phyloP scores from a whole-genome alignment of 208 protist species.

The Blastocrithidia nonstop region DNA sequence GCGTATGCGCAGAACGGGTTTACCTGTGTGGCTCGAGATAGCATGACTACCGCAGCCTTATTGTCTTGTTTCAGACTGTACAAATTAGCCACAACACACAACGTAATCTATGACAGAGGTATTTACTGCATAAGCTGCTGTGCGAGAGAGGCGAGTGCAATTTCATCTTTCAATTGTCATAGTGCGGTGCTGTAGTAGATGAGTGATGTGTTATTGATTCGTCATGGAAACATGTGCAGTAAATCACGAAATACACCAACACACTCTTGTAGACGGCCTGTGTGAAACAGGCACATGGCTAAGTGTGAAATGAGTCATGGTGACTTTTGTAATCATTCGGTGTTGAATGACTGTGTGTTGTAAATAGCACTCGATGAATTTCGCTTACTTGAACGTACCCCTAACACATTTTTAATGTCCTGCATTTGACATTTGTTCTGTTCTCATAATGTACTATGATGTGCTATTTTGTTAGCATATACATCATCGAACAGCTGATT shows the following conservation, averaged over 20 bases:
- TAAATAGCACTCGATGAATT: too few species aligned
- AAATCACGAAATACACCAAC: slow-evolving; percentile 29
- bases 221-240: slow-evolving; percentile 32
- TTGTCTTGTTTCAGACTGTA: slow-evolving; percentile 91
- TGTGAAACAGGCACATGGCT: slow-evolving; percentile 61
- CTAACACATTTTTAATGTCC: too few species aligned
- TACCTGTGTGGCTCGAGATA: slow-evolving; percentile 85
- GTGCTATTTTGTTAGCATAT: too few species aligned
- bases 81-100: slow-evolving; percentile 89
- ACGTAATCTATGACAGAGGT: slow-evolving; percentile 65
- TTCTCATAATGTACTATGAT: too few species aligned
- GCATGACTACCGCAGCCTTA: slow-evolving; percentile 87
- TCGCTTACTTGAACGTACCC: too few species aligned
- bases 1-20: slow-evolving; percentile 82
- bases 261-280: slow-evolving; percentile 44
- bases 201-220: slow-evolving; percentile 26
- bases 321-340: too few species aligned
- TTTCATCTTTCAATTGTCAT: slow-evolving; percentile 87
- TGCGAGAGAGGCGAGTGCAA: slow-evolving; percentile 68
- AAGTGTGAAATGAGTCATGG: too few species aligned
- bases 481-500: too few species aligned
- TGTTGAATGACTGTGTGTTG: too few species aligned
- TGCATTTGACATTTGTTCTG: too few species aligned
- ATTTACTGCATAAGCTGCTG: slow-evolving; percentile 83
- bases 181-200: slow-evolving; percentile 92